Base-by-base conservation (phyloP, 1,139 yeast genomes). In the Geotrichum klebahnii region DNA sequence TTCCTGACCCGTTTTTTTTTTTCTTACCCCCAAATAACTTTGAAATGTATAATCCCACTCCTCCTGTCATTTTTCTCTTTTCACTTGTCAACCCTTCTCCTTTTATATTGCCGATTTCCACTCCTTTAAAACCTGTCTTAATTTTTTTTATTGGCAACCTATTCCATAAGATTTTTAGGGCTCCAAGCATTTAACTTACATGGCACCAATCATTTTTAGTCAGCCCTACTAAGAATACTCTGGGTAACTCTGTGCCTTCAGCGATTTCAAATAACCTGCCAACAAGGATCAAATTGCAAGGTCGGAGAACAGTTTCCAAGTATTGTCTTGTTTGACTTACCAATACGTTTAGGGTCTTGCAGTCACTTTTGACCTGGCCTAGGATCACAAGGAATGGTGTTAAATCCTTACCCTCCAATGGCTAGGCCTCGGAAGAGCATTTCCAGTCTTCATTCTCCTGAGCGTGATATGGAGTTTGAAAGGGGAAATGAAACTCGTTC, bases 371-470 rank as follows among this genome's bases (percentile, higher is more conserved):
- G 55, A 20, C 40, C 55, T 16, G 52, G 45, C 14, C 31, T 45
- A 38, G 47, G 50, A 16, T 22, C 45, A 33, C 26, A 57, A 53
- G 16, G 45, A 14, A 23, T 44, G 3, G 31, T 45, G 6, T 62
- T 57, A 28, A 60, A 54, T 44, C 73, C 73, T 1, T 69, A 69
- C 51, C 64, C 73, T 1, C 52, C 63, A 1, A 59, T 61, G 63
- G 64, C 62, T 14, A 51, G 53, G 20, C 62, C 64, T 5, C 39
- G 54, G 22, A 46, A 52, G 28, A 46, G 55, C 38, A 22, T 44
- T 35, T 47, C 57, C 29, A 42, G 42, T 19, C 23, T 48, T 14
- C 34, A 35, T 10, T 48, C 47, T 22, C 51, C 40, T 9, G 51
- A 43, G 10, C 22, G 40, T 8, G 46, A 36, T 20, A 5, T 42